Evolutionary conservation across 148 eudicot genomes (phyloP).

Genomic region (Rhododendron kiyosumense): DNA sequence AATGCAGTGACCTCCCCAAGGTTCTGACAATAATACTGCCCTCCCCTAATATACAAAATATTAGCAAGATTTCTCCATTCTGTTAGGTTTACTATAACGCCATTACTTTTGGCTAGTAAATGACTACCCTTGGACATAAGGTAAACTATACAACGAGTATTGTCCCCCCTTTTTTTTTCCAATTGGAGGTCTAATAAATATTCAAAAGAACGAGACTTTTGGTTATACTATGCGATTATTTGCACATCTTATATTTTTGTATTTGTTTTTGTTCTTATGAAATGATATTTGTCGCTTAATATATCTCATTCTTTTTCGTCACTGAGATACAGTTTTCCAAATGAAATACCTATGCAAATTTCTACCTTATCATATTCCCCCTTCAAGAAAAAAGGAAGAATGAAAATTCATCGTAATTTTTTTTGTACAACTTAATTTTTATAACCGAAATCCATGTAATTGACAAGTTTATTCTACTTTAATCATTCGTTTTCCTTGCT

Average conservation of each 20-base stretch:
- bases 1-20: background rate
- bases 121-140: background rate
- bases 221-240: too few species aligned
- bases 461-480: background rate
- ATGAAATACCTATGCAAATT: background rate
- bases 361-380: background rate
- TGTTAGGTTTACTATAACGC: background rate
- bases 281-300: too few species aligned
- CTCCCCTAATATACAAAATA: background rate
- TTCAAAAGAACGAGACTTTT: too few species aligned
- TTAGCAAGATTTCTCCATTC: background rate
- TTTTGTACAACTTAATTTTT: background rate
- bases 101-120: background rate
- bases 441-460: background rate
- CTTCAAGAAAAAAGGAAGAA: background rate
- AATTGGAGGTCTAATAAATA: background rate
- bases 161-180: too few species aligned
- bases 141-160: background rate
- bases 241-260: too few species aligned
- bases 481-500: too few species aligned
- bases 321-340: too few species aligned
- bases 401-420: background rate
- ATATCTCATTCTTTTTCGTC: too few species aligned
- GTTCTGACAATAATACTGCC: background rate
- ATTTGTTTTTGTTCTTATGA: too few species aligned